phyloP scores from a whole-genome alignment of 1,284 basidiomycete genomes.

The Cystobasidium sp. region DNA sequence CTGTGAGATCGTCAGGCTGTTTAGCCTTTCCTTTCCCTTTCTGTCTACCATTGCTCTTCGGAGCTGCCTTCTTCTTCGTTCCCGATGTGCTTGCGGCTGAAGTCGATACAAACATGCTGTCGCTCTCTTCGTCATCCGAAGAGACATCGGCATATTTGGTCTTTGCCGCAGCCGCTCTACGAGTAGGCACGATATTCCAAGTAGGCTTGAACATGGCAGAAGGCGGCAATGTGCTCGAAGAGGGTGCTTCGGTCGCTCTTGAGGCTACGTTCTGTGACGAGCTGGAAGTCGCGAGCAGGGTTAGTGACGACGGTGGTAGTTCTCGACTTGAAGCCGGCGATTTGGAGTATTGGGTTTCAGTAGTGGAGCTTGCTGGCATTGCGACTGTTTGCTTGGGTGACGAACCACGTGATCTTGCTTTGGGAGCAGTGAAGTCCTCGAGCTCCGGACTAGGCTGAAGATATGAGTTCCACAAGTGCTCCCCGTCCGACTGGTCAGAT shows the following conservation, averaged over 20 bases:
- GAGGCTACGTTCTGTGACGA: no score
- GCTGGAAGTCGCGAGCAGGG: no score
- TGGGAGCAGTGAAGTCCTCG: not conserved
- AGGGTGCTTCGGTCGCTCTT: no score
- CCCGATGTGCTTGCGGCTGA: not conserved
- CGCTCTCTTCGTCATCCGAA: not conserved
- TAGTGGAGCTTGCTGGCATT: not conserved
- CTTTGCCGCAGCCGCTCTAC: not conserved
- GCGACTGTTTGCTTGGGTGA: not conserved
- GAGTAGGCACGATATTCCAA: conserved; percentile 1
- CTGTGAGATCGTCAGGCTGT: not conserved
- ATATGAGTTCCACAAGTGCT: not conserved
- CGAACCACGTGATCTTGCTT: conserved; percentile 1
- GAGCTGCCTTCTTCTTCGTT: not conserved
- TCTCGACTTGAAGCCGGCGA: not conserved
- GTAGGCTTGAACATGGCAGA: not conserved
- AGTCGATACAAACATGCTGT: not conserved
- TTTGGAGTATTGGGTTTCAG: not conserved
- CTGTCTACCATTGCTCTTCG: not conserved
- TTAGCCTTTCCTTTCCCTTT: conserved; percentile 1
- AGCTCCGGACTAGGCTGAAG: conserved; percentile 10
- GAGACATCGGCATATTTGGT: not conserved
- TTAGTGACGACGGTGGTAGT: not conserved
- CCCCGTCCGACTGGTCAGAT: not conserved
- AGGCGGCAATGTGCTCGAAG: not conserved